phyloP scores from a whole-genome alignment of 1,284 basidiomycete genomes.

The Ceratobasidium sp. region DNA sequence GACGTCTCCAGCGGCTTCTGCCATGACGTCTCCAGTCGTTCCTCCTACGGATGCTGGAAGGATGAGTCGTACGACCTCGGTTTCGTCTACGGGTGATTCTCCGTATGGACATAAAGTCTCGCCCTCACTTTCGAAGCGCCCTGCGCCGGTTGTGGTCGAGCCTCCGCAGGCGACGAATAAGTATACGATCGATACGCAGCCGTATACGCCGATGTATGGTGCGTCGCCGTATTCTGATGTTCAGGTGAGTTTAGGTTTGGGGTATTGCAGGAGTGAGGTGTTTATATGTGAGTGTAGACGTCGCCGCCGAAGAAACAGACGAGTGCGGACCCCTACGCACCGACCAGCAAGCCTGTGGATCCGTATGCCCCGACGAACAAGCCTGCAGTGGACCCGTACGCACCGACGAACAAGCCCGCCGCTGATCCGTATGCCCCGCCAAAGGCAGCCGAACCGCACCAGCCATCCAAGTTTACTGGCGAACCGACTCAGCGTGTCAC shows the following conservation, averaged over 20 bases:
- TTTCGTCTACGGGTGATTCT: conserved; percentile 7
- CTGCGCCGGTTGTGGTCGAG: conserved; percentile 39
- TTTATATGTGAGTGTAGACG: conserved; percentile 10
- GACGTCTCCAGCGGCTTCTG: neutral
- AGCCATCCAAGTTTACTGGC: conserved; percentile 41
- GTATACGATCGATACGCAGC: conserved; percentile 29
- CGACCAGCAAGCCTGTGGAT: conserved; percentile 16
- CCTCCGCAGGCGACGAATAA: conserved; percentile 23
- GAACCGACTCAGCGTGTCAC: conserved; percentile 39
- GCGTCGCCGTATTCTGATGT: conserved; percentile 41
- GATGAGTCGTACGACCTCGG: conserved; percentile 41
- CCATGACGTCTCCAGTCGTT: too few species aligned
- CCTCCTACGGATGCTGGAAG: neutral
- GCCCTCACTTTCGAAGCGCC: conserved; percentile 41
- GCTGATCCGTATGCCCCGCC: conserved; percentile 47
- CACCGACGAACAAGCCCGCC: conserved; percentile 47
- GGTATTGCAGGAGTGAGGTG: neutral
- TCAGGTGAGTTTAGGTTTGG: conserved; percentile 34
- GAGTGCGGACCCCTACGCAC: conserved; percentile 45
- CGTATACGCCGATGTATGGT: conserved; percentile 47
- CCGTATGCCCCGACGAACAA: conserved; percentile 27
- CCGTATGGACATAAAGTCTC: conserved; percentile 34
- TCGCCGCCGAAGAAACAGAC: conserved; percentile 27
- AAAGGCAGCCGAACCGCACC: conserved; percentile 38
- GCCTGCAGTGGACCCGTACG: conserved; percentile 49